phyloP scores from a whole-genome alignment of 352 stramenopile species.

The Plasmopara halstedii region DNA sequence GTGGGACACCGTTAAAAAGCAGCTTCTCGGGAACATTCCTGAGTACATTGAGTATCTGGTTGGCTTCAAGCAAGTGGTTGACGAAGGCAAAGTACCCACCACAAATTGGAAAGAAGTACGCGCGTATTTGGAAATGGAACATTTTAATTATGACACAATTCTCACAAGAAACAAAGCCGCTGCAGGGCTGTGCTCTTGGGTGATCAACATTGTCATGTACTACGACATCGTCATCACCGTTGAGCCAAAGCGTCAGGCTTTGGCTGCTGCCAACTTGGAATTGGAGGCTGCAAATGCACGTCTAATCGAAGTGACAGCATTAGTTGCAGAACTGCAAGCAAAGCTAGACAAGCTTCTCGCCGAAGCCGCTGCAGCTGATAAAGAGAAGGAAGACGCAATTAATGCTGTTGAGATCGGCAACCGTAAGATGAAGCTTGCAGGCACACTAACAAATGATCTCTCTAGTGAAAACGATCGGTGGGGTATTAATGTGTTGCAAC shows the following conservation, averaged over 20 bases:
- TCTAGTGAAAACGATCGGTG: conserved; percentile 94
- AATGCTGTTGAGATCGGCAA: conserved; percentile 89
- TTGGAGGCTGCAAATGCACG: conserved; percentile 87
- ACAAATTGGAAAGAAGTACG: conserved; percentile 94
- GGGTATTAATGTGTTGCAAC: conserved; percentile 89
- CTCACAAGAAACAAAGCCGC: conserved; percentile 93
- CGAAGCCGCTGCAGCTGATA: conserved; percentile 86
- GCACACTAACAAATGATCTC: conserved; percentile 91
- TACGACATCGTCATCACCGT: conserved; percentile 94
- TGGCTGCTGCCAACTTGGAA: conserved; percentile 88
- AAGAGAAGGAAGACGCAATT: conserved; percentile 91
- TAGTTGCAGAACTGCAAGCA: conserved; percentile 89
- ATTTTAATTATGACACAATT: conserved; percentile 95
- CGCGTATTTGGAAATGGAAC: conserved; percentile 89
- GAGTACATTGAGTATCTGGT: conserved; percentile 95
- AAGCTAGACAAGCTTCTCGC: conserved; percentile 90
- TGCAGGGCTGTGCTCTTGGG: conserved; percentile 90
- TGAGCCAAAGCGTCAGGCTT: conserved; percentile 90
- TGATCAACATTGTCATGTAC: conserved; percentile 96
- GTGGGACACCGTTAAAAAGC: conserved; percentile 94
- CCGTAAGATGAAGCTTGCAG: conserved; percentile 92
- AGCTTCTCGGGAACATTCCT: conserved; percentile 91
- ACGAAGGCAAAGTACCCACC: conserved; percentile 88
- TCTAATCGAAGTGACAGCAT: conserved; percentile 78
- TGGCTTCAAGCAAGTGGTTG: conserved; percentile 90